A percentile compares a stretch with the other conserved stretches of the same genome.
phyloP scores from a whole-genome alignment of 1,284 basidiomycete genomes.

The Cerioporus squamosus region DNA sequence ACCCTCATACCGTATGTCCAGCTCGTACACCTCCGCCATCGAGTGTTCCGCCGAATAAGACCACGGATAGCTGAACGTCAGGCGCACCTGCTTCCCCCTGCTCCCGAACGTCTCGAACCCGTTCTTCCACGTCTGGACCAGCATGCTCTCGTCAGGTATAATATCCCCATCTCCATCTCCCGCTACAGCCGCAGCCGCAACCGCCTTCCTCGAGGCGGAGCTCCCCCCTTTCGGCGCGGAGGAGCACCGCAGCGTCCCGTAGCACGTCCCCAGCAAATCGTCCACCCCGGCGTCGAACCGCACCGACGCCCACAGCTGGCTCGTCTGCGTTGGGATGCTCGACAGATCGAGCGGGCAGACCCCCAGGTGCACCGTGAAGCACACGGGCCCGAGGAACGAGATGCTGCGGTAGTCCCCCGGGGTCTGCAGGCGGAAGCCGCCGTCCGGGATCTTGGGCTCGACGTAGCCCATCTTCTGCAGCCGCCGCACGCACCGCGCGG shows the following conservation, averaged over 20 bases:
- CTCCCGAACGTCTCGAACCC: slow-evolving; percentile 10
- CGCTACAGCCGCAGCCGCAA: no score
- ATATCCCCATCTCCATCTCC: neutral
- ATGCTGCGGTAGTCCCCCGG: slow-evolving; percentile 13
- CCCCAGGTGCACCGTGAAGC: slow-evolving; percentile 20
- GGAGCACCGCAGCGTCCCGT: neutral
- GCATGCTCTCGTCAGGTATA: slow-evolving; percentile 16
- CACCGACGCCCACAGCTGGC: slow-evolving; percentile 21
- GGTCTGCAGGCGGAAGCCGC: slow-evolving; percentile 10
- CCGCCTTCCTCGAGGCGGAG: neutral
- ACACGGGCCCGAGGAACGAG: slow-evolving; percentile 16
- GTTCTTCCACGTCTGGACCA: slow-evolving; percentile 21
- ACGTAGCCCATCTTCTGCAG: slow-evolving; percentile 10
- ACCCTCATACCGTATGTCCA: slow-evolving; percentile 17
- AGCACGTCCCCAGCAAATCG: neutral
- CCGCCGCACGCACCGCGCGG: neutral
- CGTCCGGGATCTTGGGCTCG: slow-evolving; percentile 9
- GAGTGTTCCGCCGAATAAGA: neutral
- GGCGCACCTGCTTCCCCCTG: slow-evolving; percentile 10
- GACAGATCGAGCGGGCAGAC: slow-evolving; percentile 16
- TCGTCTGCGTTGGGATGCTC: neutral
- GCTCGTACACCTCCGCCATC: slow-evolving; percentile 18
- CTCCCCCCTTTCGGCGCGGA: no score
- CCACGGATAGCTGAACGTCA: slow-evolving; percentile 18
- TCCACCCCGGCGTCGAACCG: slow-evolving; percentile 14